Evolutionary conservation across 208 protist species (phyloP).

Genomic region (Trypanosoma caninum): DNA sequence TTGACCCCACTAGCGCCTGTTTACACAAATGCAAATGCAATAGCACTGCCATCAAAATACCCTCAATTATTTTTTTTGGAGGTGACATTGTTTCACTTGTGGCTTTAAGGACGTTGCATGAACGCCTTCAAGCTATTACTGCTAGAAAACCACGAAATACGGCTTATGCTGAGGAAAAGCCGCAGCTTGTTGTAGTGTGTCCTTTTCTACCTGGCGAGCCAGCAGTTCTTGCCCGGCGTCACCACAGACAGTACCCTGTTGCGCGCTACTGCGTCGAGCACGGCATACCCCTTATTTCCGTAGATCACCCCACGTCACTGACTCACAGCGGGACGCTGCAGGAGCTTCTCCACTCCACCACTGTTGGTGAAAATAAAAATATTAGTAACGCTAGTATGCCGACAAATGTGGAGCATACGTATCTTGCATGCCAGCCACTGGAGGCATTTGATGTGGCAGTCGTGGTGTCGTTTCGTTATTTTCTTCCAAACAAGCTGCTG

Average conservation of each 20-base stretch:
- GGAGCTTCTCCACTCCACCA: constrained; percentile 35
- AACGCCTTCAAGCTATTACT: constrained; percentile 38
- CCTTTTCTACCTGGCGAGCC: constrained; percentile 58
- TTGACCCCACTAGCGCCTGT: too few species aligned
- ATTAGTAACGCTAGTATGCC: not conserved
- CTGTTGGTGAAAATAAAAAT: not conserved
- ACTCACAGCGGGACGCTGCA: constrained; percentile 42
- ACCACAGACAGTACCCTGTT: constrained; percentile 73
- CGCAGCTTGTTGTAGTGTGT: constrained; percentile 69
- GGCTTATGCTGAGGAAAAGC: not conserved
- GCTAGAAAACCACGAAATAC: not conserved
- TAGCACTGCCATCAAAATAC: not conserved
- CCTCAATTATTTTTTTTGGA: constrained; percentile 77
- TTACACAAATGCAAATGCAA: not conserved
- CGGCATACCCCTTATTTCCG: constrained; percentile 54
- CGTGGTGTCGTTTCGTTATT: constrained; percentile 89
- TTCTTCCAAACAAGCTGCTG: constrained; percentile 60
- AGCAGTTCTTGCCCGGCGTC: constrained; percentile 24
- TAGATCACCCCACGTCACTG: constrained; percentile 69
- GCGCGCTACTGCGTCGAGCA: constrained; percentile 66
- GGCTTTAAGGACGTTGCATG: constrained; percentile 64
- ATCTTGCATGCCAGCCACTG: constrained; percentile 33
- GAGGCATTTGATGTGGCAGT: constrained; percentile 68
- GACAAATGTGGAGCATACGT: not conserved
- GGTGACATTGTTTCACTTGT: constrained; percentile 76